phyloP scores from a whole-genome alignment of 2,329 filamentous ascomycete species.

The Lanzia echinophila region DNA sequence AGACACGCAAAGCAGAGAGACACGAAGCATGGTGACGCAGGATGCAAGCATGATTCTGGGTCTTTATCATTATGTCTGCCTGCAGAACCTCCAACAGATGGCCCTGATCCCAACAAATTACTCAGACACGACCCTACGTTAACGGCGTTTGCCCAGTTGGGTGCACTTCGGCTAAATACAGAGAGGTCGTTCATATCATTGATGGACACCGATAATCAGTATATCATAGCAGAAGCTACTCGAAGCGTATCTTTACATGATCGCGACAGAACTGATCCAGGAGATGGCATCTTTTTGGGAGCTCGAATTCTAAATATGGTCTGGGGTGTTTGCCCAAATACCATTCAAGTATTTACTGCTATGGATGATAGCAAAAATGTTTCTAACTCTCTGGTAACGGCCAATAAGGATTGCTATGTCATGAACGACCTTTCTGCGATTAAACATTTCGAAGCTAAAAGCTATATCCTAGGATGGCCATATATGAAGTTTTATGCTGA shows the following conservation, averaged over 20 bases:
- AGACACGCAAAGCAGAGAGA: not conserved
- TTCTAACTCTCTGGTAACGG: constrained; percentile 10
- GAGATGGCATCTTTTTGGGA: constrained; percentile 20
- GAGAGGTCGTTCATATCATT: constrained; percentile 41
- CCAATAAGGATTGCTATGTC: constrained; percentile 14
- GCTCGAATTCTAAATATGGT: constrained; percentile 12
- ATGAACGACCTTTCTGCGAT: constrained; percentile 20
- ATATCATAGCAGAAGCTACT: constrained; percentile 22
- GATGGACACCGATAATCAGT: constrained; percentile 20
- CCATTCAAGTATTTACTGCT: constrained; percentile 18
- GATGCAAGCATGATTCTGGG: not conserved
- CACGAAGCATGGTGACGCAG: not conserved
- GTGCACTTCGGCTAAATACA: constrained; percentile 38
- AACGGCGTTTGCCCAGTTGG: constrained; percentile 41
- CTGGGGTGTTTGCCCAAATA: constrained; percentile 21
- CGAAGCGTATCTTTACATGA: constrained; percentile 16
- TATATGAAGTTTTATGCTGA: constrained; percentile 24
- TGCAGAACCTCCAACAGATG: not conserved
- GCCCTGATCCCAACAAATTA: constrained; percentile 2
- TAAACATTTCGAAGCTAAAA: constrained; percentile 14
- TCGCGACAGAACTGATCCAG: constrained; percentile 1
- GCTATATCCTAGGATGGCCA: constrained; percentile 19
- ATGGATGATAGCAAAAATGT: constrained; percentile 12
- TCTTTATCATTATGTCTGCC: not conserved
- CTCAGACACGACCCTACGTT: constrained; percentile 34